Evolutionary conservation across 2,329 filamentous ascomycete species (phyloP), one percentile per base, ranked within the genome.

Genomic region (Ophiocordyceps sinensis): DNA sequence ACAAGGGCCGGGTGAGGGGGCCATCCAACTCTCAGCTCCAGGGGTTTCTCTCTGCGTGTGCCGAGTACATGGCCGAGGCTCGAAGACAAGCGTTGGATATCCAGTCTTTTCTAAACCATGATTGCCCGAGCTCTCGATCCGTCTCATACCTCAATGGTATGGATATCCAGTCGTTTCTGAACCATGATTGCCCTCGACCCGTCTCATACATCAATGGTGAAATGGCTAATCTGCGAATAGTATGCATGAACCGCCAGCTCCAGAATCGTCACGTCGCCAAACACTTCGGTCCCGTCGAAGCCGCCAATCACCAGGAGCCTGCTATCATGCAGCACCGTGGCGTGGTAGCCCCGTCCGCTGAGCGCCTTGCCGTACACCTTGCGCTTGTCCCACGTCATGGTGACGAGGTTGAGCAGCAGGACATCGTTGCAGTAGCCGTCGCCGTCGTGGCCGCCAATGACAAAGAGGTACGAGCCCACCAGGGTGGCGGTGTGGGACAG

Each of bases 211-310:
- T 81, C 77, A 50, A 83, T 82, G 32, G 68, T 77, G 49, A 82
- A 83, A 57, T 82, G 77, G 55, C 77, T 81, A 53, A 83, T 83
- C 59, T 83, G 79, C 46, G 77, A 81, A 53, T 82, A 83, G 55
- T 83, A 83, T 31, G 78, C 73, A 57, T 82, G 78, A 11, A 82
- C 77, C 2, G 77, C 79, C 50, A 83, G 60, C 60, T 83, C 79
- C 41, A 83, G 60, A 6, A 81, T 67, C 66, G 71, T 77, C 15
- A 80, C 78, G 45, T 83, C 79, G 30, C 71, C 71, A 64, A 81
- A 82, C 21, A 82, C 78, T 54, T 79, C 74, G 44, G 63, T 68
- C 40, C 78, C 79, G 56, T 82, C 79, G 49, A 82, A 82, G 1
- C 79, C 79, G 15, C 79, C 79, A 43, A 82, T 73, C 31, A 79